Base-by-base conservation (phyloP, 1,139 yeast genomes). In the Suhomyces yuchorum region DNA sequence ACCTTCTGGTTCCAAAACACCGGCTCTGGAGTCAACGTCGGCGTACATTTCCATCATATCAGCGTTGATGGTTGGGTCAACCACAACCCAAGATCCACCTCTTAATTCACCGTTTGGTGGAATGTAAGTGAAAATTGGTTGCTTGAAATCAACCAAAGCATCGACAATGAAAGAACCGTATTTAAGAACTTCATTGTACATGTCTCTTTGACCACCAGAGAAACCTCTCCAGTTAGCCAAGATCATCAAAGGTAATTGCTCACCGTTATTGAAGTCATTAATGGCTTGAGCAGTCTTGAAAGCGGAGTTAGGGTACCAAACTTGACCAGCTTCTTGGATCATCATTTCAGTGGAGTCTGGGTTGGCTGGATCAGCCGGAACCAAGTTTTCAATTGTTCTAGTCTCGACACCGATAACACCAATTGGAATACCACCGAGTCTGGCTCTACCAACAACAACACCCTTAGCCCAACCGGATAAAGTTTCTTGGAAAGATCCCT, bases 21-120 rank as follows among this genome's bases (percentile, higher is more conserved):
- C 98, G 39, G 93, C 99, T 70, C 99, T 84, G n/a, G 98, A 81
- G 50, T 93, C 95, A 43, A 82, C 85, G 70, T 95, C 99, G 19
- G 98, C 98, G 63, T 92, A 93, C 98, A 93, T 93, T 76, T 93
- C 99, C 97, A 93, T 95, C 89, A 89, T 89, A 56, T 92, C 98
- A 45, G 87, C 72, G 69, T 95, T 93, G 74, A 95, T 93, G 49
- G 97, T 89, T 57, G 99, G 98, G 71, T 93, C 99, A 67, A 93
- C 97, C 57, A 93, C 99, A 50, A 95, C 99, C 99, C 99, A 93
- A 26, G 99, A 93, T 68, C 99, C 99, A 78, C 99, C 99, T 81
- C 99, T 89, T 61, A 95, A 82, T 72, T 93, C 99, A 68, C 98
- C 98, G 60, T 87, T 82, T 52, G 99, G 99, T 49, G 99, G 99